Evolutionary conservation across 2,329 filamentous ascomycete genomes (phyloP).

Genomic region (Ciborinia camelliae): DNA sequence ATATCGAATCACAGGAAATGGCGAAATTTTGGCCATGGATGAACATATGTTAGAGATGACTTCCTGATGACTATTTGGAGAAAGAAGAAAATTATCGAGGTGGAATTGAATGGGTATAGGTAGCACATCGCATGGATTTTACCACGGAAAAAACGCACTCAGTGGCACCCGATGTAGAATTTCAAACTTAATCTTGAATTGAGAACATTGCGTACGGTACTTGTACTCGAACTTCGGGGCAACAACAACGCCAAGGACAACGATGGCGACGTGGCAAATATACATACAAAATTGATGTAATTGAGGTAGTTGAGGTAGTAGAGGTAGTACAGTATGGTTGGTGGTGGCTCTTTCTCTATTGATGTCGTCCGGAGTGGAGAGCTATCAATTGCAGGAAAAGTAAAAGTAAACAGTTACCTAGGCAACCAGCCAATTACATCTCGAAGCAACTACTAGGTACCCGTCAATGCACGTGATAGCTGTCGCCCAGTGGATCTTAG

Average conservation of each 20-base stretch:
- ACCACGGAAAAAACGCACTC: constrained; percentile 1
- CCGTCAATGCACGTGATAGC: neutral
- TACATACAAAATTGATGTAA: neutral
- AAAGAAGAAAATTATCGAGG: neutral
- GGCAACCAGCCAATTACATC: neutral
- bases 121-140: neutral
- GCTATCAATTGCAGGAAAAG: neutral
- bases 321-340: too few species aligned
- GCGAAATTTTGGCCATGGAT: neutral
- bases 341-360: too few species aligned
- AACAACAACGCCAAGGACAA: too few species aligned
- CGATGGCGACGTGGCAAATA: neutral
- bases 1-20: constrained; percentile 17
- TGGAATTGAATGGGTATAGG: too few species aligned
- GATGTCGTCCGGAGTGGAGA: neutral
- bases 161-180: neutral
- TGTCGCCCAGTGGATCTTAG: neutral
- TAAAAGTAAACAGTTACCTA: neutral
- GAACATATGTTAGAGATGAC: neutral
- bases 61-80: neutral
- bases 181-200: neutral
- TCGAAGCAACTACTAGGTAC: too few species aligned
- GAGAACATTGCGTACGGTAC: too few species aligned
- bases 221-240: too few species aligned
- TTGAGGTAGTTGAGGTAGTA: neutral